Evolutionary conservation across 306 rosid genomes (phyloP), one percentile per base, ranked within the genome.

Genomic region (Alnus glutinosa): DNA sequence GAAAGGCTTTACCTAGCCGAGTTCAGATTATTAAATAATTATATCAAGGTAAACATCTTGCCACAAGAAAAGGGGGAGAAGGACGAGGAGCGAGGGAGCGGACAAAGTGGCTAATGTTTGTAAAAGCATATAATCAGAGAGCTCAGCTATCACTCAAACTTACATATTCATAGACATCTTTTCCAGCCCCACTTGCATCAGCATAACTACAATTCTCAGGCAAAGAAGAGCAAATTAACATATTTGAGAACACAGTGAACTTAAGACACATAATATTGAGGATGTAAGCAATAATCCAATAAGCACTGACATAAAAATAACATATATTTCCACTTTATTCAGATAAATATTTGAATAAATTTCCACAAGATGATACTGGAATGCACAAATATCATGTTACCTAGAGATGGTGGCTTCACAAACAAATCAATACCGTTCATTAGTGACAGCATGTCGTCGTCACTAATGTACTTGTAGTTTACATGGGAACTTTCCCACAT

Each of bases 121-220:
- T 23, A 30, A 30, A 59, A 28, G 67, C 37, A 59, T 59, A 59
- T 59, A 59, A 59, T 42, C 14, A 23, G 28, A 59, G 39, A 30
- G 67, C 28, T 63, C 46, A 79, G 75, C 3, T 51, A 10, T 12
- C 34, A 16, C 36, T 76, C 64, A 62, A 69, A 82, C 98, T 76
- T 90, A 94, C 98, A 84, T 91, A 95, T 87, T 95, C 98, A 51
- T 95, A 95, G 69, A 95, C 98, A 80, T 95, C 98, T 15, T 91
- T 90, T 80, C 92, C 98, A 77, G 98, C 92, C 75, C 98, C 98
- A 77, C 94, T 89, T 32, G 92, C 80, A 87, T 95, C 98, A 50
- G 98, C 98, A 92, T 95, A 95, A 71, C 98, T 94, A 89, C 81
- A 70, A 70, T 83, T 57, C 63, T 63, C 83, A 61, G 44, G 52